phyloP scores from a whole-genome alignment of 192 early-diverging fungal species.

The Coemansia reversa region DNA sequence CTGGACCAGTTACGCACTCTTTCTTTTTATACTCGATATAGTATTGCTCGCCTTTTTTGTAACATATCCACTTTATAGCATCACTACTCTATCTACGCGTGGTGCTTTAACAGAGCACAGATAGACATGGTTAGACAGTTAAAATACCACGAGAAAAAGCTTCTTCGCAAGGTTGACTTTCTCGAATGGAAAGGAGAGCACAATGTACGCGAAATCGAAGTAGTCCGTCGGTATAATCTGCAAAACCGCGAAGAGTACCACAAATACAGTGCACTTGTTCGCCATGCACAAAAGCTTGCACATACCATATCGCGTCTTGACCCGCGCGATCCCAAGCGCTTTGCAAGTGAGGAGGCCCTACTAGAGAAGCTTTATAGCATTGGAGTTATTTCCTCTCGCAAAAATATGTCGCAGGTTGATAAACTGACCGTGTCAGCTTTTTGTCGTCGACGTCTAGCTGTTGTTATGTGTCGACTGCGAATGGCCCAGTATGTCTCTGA shows the following conservation, averaged over 20 bases:
- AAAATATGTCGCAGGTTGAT: slow-evolving; percentile 72
- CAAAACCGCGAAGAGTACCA: slow-evolving; percentile 77
- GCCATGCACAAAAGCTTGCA: slow-evolving; percentile 77
- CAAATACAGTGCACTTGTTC: slow-evolving; percentile 81
- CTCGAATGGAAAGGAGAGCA: slow-evolving; percentile 85
- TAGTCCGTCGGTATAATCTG: slow-evolving; percentile 87
- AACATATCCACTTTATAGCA: too few species aligned
- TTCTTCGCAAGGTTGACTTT: slow-evolving; percentile 95
- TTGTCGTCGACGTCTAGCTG: slow-evolving; percentile 81
- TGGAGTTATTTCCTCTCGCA: slow-evolving; percentile 78
- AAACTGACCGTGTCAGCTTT: slow-evolving; percentile 85
- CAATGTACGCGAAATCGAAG: slow-evolving; percentile 77
- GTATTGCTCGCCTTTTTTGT: too few species aligned
- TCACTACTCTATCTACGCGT: too few species aligned
- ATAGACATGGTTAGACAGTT: slow-evolving; percentile 63
- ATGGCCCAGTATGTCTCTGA: slow-evolving; percentile 94
- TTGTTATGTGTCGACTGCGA: slow-evolving; percentile 91
- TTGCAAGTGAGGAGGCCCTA: slow-evolving; percentile 69
- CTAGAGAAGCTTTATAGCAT: slow-evolving; percentile 85
- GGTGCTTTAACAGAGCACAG: too few species aligned
- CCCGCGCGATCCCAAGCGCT: slow-evolving; percentile 78
- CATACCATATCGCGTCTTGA: slow-evolving; percentile 83
- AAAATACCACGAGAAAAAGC: slow-evolving; percentile 93
- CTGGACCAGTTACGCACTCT: too few species aligned
- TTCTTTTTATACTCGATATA: too few species aligned